phyloP scores from a whole-genome alignment of 2,329 filamentous ascomycete genomes.

The Calonectria pauciramosa region DNA sequence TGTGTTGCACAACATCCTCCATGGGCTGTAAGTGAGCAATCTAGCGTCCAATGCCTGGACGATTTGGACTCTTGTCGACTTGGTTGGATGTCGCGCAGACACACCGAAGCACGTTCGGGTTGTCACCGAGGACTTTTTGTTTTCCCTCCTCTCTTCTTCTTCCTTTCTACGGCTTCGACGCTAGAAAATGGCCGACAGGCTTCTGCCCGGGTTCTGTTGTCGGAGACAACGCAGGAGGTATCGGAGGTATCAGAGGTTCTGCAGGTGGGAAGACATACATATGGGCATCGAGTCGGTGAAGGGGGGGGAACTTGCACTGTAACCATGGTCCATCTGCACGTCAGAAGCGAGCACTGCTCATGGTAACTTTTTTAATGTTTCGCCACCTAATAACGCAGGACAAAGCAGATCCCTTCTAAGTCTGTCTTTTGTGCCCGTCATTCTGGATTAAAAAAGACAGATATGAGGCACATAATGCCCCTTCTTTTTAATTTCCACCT shows the following conservation, averaged over 20 bases:
- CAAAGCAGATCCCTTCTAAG: constrained; percentile 14
- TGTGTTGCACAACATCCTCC: constrained; percentile 18
- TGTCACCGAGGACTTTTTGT: neutral
- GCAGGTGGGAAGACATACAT: constrained; percentile 7
- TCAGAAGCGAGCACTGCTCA: constrained; percentile 17
- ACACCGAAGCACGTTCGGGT: neutral
- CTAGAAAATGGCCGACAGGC: neutral
- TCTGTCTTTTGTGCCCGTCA: neutral
- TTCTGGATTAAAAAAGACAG: neutral
- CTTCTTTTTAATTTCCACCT: constrained; percentile 7
- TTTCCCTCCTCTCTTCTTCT: neutral
- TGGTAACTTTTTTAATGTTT: neutral
- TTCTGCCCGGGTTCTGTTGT: neutral
- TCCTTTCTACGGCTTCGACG: neutral
- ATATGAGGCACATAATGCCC: constrained; percentile 24
- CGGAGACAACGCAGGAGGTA: neutral
- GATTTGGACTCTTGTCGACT: neutral
- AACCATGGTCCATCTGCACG: constrained; percentile 13
- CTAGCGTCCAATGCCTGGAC: constrained; percentile 13
- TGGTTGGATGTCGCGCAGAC: constrained; percentile 18
- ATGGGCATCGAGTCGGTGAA: constrained; percentile 26
- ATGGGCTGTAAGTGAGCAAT: constrained; percentile 3
- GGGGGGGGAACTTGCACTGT: neutral
- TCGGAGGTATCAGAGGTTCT: constrained; percentile 3
- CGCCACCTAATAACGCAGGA: constrained; percentile 2